phyloP scores from a whole-genome alignment of 306 rosid genomes.

The Hylodesmum podocarpum region DNA sequence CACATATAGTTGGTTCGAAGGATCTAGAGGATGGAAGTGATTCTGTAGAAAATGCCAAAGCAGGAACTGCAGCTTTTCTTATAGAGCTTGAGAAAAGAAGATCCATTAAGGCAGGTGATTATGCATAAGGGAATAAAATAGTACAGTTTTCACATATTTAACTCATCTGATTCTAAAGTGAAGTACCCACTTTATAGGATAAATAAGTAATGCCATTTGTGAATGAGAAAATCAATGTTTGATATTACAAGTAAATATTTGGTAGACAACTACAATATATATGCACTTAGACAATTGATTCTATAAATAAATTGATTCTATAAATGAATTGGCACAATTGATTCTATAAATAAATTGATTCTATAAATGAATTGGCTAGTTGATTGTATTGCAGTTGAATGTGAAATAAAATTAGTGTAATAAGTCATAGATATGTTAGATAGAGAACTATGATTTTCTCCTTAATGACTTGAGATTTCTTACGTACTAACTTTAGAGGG shows the following conservation, averaged over 20 bases:
- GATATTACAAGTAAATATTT: not conserved
- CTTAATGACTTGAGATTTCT: not conserved
- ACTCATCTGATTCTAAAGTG: not conserved
- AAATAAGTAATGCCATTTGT: not conserved
- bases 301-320: no score
- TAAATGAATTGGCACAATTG: no score
- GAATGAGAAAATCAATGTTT: not conserved
- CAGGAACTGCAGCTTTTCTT: constrained; percentile 82
- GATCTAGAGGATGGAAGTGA: constrained; percentile 48
- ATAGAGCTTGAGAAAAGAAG: constrained; percentile 72
- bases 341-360: no score
- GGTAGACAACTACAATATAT: no score
- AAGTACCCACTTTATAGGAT: not conserved
- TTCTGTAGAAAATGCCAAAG: constrained; percentile 45
- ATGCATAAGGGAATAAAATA: not conserved
- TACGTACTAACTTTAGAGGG: not conserved
- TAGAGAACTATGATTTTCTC: no score
- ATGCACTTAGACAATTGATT: no score
- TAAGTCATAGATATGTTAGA: no score
- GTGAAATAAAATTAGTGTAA: no score
- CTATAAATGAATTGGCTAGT: no score
- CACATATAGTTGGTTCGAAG: constrained; percentile 32
- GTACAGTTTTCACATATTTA: not conserved
- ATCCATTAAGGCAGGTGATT: constrained; percentile 68
- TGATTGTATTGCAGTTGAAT: no score